Conservation (phyloP, 1,139 yeast genomes). For the Geotrichum aggregatum region DNA sequence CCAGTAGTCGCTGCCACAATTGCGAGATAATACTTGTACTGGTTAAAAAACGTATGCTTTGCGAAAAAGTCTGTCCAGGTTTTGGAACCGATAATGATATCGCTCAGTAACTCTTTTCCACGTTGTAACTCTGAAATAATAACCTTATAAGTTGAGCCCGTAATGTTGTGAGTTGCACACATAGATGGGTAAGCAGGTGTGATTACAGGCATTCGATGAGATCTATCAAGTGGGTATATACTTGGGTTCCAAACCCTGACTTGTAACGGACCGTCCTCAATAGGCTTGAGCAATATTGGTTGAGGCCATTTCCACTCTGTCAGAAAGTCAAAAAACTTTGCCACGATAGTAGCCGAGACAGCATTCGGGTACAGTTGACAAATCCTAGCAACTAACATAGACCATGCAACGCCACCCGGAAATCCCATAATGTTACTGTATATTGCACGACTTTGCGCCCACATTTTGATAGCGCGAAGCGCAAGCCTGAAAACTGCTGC, state of each 20-base stretch:
- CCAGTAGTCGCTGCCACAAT: constrained; percentile 73
- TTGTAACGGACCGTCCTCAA: constrained; percentile 95
- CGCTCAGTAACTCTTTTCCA: constrained; percentile 66
- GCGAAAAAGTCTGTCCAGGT: constrained; percentile 71
- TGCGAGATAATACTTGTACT: constrained; percentile 81
- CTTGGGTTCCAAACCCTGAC: constrained; percentile 97
- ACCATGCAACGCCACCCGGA: constrained; percentile 99
- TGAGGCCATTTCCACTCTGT: constrained; percentile 98
- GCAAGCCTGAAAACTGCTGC: constrained; percentile 92
- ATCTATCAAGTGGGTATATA: constrained; percentile 78
- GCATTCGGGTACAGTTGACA: constrained; percentile 97
- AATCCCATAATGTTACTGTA: constrained; percentile 94
- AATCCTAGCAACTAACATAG: constrained; percentile 94
- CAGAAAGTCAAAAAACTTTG: constrained; percentile 80
- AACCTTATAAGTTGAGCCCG: constrained; percentile 77
- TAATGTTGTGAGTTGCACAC: constrained; percentile 98
- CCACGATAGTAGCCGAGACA: constrained; percentile 85
- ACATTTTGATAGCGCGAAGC: constrained; percentile 81
- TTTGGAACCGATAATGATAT: constrained; percentile 58
- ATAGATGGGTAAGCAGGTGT: constrained; percentile 98
- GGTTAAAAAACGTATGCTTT: constrained; percentile 75
- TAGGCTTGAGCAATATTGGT: constrained; percentile 85
- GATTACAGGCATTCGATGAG: constrained; percentile 96
- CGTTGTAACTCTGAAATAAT: constrained; percentile 71
- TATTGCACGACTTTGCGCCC: constrained; percentile 95